These are phyloP conservation scores for Cyberlindnera maclurae DNA, from an alignment of 805 yeast genomes.

Conservation along the genomic window DNA sequence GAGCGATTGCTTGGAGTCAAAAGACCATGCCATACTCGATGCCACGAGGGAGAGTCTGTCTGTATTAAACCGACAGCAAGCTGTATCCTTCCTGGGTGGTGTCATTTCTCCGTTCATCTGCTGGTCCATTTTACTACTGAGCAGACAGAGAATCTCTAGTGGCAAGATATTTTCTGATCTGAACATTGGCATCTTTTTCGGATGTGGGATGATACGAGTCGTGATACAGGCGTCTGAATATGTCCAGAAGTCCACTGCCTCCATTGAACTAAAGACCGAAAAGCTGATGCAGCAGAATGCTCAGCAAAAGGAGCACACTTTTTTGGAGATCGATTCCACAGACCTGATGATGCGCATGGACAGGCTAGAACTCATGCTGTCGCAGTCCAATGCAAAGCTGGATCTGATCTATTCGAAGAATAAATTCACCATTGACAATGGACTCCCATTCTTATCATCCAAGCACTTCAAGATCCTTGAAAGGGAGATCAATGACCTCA, in stretches of 20 bases:
- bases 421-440: constrained; percentile 10
- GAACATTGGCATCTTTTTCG: constrained; percentile 30
- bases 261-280: constrained; percentile 12
- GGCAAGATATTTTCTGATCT: constrained; percentile 31
- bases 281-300: constrained; percentile 4
- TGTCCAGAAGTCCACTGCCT: constrained; percentile 15
- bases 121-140: constrained; percentile 23
- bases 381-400: constrained; percentile 3
- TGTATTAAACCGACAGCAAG: constrained; percentile 13
- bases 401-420: constrained; percentile 12
- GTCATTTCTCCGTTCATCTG: constrained; percentile 25
- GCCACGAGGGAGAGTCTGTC: constrained; percentile 2
- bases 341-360: background rate
- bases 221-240: constrained; percentile 17
- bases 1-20: constrained; percentile 3
- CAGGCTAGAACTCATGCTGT: constrained; percentile 4
- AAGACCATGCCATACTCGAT: constrained; percentile 1
- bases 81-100: constrained; percentile 23
- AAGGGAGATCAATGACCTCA: constrained; percentile 15
- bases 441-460: constrained; percentile 8
- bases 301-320: background rate
- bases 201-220: constrained; percentile 28
- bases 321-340: background rate
- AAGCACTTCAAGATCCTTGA: constrained; percentile 17
- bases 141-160: constrained; percentile 24